Evolutionary conservation across 2,329 filamentous ascomycete genomes (phyloP).

Genomic region (Huntiella savannae): DNA sequence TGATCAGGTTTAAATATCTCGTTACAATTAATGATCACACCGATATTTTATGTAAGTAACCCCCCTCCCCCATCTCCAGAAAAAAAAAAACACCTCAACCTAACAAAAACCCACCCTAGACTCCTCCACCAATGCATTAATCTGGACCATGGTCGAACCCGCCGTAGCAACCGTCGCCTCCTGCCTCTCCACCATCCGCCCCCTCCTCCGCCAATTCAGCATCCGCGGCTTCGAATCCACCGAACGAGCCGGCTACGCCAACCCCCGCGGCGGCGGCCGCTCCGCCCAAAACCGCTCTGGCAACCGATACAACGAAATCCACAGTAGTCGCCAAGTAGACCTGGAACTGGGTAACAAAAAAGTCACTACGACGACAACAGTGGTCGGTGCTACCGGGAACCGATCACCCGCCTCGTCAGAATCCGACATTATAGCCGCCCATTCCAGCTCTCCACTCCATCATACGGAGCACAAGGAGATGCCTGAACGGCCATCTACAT

Average conservation of each 20-base stretch:
- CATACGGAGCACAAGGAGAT: neutral
- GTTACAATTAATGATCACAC: slow-evolving; percentile 24
- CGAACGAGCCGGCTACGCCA: slow-evolving; percentile 4
- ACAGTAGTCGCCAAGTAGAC: neutral
- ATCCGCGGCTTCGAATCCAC: slow-evolving; percentile 25
- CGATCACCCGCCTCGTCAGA: slow-evolving; percentile 8
- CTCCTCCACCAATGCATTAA: slow-evolving; percentile 30
- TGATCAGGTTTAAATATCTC: slow-evolving; percentile 31
- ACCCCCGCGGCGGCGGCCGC: slow-evolving; percentile 12
- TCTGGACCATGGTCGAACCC: slow-evolving; percentile 38
- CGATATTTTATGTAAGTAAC: slow-evolving; percentile 29
- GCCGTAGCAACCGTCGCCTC: slow-evolving; percentile 35
- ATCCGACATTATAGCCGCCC: slow-evolving; percentile 2
- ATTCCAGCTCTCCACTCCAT: neutral
- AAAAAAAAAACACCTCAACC: neutral
- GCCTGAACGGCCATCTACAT: neutral
- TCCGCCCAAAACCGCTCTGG: slow-evolving; percentile 17
- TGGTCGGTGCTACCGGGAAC: slow-evolving; percentile 6
- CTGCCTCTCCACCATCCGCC: slow-evolving; percentile 34
- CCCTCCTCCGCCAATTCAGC: slow-evolving; percentile 29
- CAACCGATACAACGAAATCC: slow-evolving; percentile 5
- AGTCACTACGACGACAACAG: slow-evolving; percentile 2
- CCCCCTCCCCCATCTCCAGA: neutral
- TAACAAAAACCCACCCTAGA: slow-evolving; percentile 14
- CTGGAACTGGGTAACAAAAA: slow-evolving; percentile 10